These are phyloP conservation scores for Cryphonectria japonica DNA, from an alignment of 2,329 filamentous ascomycete genomes.

Conservation along the genomic window DNA sequence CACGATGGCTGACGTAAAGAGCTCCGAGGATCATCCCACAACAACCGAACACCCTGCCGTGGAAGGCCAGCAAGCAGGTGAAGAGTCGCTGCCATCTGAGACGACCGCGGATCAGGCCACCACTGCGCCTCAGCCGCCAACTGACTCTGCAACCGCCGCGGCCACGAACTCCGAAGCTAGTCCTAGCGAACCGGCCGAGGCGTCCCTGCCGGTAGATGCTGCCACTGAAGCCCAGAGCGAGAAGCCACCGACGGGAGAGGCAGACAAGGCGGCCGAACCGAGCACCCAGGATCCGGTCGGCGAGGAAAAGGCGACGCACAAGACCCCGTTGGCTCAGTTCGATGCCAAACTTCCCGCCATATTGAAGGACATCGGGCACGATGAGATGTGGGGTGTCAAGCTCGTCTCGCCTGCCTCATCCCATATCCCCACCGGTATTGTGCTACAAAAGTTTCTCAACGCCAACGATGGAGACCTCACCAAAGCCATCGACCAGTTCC, in stretches of 20 bases:
- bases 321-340: conserved; percentile 56
- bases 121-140: background rate
- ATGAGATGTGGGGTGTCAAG: conserved; percentile 85
- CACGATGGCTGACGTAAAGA: conserved; percentile 5
- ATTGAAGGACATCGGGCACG: conserved; percentile 60
- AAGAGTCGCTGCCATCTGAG: conserved; percentile 11
- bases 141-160: conserved; percentile 13
- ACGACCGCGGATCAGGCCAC: conserved; percentile 3
- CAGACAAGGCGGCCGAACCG: conserved; percentile 1
- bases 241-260: conserved; percentile 6
- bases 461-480: conserved; percentile 79
- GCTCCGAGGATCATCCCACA: background rate
- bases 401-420: conserved; percentile 52
- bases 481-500: conserved; percentile 78
- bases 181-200: background rate
- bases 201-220: background rate
- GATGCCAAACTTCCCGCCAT: conserved; percentile 62
- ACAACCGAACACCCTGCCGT: background rate
- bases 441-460: conserved; percentile 91
- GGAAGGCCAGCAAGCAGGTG: background rate
- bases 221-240: conserved; percentile 10
- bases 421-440: conserved; percentile 76
- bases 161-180: conserved; percentile 8
- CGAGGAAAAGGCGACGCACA: background rate
- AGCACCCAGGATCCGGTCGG: background rate